Evolutionary conservation across 2,329 filamentous ascomycete species (phyloP).

Genomic region (Fusarium papillatum): DNA sequence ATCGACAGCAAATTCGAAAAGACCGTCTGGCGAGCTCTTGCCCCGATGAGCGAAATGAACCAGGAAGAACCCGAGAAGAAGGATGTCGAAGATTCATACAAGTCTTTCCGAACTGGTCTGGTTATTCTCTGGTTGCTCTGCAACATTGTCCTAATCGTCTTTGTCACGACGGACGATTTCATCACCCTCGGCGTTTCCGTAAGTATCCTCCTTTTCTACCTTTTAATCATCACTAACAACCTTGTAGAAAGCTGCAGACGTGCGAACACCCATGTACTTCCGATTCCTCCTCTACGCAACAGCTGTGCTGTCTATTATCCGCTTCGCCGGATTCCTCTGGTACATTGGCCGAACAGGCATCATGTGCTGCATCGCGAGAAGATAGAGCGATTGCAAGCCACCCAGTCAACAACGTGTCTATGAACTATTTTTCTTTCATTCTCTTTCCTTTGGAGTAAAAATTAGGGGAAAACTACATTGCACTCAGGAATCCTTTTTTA

Average conservation of each 20-base stretch:
- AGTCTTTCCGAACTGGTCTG: slow-evolving; percentile 42
- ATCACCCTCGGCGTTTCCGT: slow-evolving; percentile 37
- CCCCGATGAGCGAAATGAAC: slow-evolving; percentile 37
- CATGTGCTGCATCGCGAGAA: slow-evolving; percentile 41
- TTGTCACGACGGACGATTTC: slow-evolving; percentile 42
- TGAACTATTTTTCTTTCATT: background rate
- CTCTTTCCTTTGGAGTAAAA: background rate
- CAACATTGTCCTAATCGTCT: slow-evolving; percentile 41
- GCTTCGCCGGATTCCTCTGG: slow-evolving; percentile 43
- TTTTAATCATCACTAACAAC: slow-evolving; percentile 13
- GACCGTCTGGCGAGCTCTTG: slow-evolving; percentile 40
- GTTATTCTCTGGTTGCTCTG: slow-evolving; percentile 42
- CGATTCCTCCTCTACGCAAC: slow-evolving; percentile 40
- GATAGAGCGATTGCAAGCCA: slow-evolving; percentile 11
- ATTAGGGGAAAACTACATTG: background rate
- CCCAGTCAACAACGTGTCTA: background rate
- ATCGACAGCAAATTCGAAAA: slow-evolving; percentile 44
- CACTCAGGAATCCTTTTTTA: background rate
- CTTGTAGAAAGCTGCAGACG: slow-evolving; percentile 28
- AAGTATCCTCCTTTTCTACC: background rate
- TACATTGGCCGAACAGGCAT: slow-evolving; percentile 42
- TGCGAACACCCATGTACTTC: slow-evolving; percentile 40
- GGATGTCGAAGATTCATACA: slow-evolving; percentile 41
- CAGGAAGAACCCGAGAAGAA: slow-evolving; percentile 39
- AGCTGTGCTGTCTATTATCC: slow-evolving; percentile 39